Evolutionary conservation across 2,329 filamentous ascomycete genomes (phyloP).

Genomic region (Emmonsia crescens): DNA sequence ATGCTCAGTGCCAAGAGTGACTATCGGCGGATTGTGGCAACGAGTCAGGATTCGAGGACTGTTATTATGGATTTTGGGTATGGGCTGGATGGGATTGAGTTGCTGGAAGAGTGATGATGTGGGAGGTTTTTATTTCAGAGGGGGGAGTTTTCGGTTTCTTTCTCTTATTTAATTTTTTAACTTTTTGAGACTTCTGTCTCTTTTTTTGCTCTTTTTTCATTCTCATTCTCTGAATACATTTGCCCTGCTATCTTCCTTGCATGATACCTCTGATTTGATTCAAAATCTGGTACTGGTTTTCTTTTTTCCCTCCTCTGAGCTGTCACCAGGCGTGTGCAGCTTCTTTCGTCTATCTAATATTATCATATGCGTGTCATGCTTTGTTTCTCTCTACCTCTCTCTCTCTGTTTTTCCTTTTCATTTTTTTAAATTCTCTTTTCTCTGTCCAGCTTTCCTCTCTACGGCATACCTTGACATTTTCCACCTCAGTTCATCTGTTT

Average conservation of each 20-base stretch:
- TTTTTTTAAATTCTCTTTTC: neutral
- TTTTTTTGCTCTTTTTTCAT: neutral
- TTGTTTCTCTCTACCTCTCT: neutral
- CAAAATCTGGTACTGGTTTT: neutral
- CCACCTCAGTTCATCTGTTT: neutral
- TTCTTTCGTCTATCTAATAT: too few species aligned
- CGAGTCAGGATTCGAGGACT: slow-evolving; percentile 86
- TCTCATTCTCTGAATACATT: neutral
- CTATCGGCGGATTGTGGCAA: slow-evolving; percentile 87
- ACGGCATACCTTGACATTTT: neutral
- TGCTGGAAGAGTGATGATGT: slow-evolving; percentile 37
- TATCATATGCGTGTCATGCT: too few species aligned
- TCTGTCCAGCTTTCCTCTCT: neutral
- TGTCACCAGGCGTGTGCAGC: neutral
- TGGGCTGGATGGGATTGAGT: slow-evolving; percentile 37
- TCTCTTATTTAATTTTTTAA: neutral
- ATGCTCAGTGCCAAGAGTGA: slow-evolving; percentile 93
- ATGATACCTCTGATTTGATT: neutral
- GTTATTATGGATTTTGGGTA: slow-evolving; percentile 87
- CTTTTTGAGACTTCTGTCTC: neutral
- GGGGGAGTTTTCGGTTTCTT: neutral
- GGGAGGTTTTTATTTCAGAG: neutral
- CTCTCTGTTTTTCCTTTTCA: neutral
- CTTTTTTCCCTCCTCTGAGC: neutral
- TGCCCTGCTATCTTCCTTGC: neutral